These are phyloP conservation scores for Cichorium intybus DNA, from an alignment of 140 eudicot genomes.

Conservation along the genomic window DNA sequence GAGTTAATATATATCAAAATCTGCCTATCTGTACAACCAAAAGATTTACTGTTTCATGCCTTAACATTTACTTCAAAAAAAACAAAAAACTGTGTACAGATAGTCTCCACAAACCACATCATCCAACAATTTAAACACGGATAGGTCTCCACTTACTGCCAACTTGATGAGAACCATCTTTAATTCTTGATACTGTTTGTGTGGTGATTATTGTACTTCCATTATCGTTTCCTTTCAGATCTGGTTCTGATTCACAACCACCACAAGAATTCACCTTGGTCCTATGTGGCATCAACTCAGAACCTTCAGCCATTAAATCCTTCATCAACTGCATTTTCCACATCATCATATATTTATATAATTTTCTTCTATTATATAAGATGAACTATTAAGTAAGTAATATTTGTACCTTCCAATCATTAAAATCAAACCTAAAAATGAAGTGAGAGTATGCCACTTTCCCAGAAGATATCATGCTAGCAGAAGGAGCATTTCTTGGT, in stretches of 20 bases:
- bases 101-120: conserved; percentile 9
- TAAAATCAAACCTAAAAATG: conserved; percentile 59
- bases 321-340: conserved; percentile 37
- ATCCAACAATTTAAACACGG: neutral
- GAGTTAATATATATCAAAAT: neutral
- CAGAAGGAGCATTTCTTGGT: conserved; percentile 70
- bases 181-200: neutral
- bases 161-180: conserved; percentile 7
- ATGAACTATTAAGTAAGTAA: neutral
- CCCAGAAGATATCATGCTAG: conserved; percentile 42
- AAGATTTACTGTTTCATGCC: neutral
- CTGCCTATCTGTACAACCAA: conserved; percentile 11
- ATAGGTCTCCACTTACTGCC: neutral
- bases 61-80: neutral
- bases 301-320: conserved; percentile 23
- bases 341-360: neutral
- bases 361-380: neutral
- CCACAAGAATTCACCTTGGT: neutral
- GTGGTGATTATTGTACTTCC: neutral
- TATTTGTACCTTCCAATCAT: conserved; percentile 73
- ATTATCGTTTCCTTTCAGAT: neutral
- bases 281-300: conserved; percentile 43
- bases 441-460: conserved; percentile 53
- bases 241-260: conserved; percentile 8
- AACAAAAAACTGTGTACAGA: neutral